Conservation (phyloP, 352 stramenopile genomes). For the Globisporangium canariense region DNA sequence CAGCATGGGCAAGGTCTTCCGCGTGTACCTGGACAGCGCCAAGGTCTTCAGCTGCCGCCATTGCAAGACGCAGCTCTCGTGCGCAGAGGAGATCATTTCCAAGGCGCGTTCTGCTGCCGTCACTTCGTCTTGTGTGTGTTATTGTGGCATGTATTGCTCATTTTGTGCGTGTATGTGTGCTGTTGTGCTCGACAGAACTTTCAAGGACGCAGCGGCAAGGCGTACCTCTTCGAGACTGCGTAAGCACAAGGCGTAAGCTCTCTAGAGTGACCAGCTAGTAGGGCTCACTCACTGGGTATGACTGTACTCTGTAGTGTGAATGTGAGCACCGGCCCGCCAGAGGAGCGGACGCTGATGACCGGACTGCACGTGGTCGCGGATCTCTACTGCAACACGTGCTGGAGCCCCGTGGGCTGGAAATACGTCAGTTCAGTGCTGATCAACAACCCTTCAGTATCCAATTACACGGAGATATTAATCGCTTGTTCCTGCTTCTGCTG, state of each 20-base stretch:
- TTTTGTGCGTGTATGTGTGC: not conserved
- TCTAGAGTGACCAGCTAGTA: no score
- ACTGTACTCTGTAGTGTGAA: constrained; percentile 58
- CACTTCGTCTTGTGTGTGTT: not conserved
- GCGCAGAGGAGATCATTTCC: constrained; percentile 93
- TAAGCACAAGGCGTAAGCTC: constrained; percentile 19
- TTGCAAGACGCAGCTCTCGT: constrained; percentile 90
- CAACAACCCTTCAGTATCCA: not conserved
- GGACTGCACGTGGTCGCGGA: constrained; percentile 93
- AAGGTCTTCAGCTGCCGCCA: constrained; percentile 90
- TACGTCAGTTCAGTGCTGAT: constrained; percentile 49
- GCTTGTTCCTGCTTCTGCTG: not conserved
- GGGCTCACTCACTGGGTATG: not conserved
- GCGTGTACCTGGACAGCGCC: constrained; percentile 89
- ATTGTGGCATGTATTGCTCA: not conserved
- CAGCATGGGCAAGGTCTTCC: constrained; percentile 76
- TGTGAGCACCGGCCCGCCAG: constrained; percentile 78
- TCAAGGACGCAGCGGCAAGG: constrained; percentile 80
- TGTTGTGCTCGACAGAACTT: constrained; percentile 49
- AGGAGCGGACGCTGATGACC: constrained; percentile 93
- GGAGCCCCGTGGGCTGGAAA: constrained; percentile 91
- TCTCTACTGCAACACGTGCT: constrained; percentile 93
- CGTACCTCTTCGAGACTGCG: constrained; percentile 91
- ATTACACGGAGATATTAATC: not conserved
- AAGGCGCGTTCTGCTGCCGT: constrained; percentile 60